Percentiles rank a stretch among this genome's conserved stretches.
These are phyloP conservation scores for Mucor indicus DNA, from an alignment of 371 early-diverging fungal species.

Conservation along the genomic window DNA sequence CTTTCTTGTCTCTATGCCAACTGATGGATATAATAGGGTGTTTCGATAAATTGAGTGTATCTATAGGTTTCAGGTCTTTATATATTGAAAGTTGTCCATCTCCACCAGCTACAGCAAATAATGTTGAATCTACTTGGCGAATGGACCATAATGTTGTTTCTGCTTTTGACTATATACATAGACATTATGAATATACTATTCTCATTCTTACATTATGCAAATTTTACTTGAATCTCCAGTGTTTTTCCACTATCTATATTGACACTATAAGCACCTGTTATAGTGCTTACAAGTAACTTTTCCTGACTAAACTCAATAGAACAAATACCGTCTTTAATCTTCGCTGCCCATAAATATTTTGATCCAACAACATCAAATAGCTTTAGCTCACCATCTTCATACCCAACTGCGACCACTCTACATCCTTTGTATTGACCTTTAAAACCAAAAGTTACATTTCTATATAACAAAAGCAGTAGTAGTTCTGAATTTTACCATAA, in stretches of 20 bases:
- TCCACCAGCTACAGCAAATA: slow-evolving; percentile 65
- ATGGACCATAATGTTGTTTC: slow-evolving; percentile 75
- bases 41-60: slow-evolving; percentile 21
- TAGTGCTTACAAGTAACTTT: slow-evolving; percentile 10
- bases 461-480: neutral
- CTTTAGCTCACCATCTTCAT: slow-evolving; percentile 79
- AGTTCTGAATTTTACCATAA: slow-evolving; percentile 59
- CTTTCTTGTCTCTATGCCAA: slow-evolving; percentile 51
- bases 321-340: slow-evolving; percentile 69
- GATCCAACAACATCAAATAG: slow-evolving; percentile 67
- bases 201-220: neutral
- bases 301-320: slow-evolving; percentile 14
- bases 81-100: slow-evolving; percentile 60
- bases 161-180: slow-evolving; percentile 30
- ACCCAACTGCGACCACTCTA: slow-evolving; percentile 61
- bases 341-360: slow-evolving; percentile 68
- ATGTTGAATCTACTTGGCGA: slow-evolving; percentile 59
- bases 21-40: slow-evolving; percentile 50
- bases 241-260: slow-evolving; percentile 10
- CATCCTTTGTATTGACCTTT: slow-evolving; percentile 11
- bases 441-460: neutral
- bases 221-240: slow-evolving; percentile 6
- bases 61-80: slow-evolving; percentile 5
- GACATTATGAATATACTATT: neutral
- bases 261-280: slow-evolving; percentile 13